Conservation (phyloP, 2,329 filamentous ascomycete species). For the Aspergillus ibericus region DNA sequence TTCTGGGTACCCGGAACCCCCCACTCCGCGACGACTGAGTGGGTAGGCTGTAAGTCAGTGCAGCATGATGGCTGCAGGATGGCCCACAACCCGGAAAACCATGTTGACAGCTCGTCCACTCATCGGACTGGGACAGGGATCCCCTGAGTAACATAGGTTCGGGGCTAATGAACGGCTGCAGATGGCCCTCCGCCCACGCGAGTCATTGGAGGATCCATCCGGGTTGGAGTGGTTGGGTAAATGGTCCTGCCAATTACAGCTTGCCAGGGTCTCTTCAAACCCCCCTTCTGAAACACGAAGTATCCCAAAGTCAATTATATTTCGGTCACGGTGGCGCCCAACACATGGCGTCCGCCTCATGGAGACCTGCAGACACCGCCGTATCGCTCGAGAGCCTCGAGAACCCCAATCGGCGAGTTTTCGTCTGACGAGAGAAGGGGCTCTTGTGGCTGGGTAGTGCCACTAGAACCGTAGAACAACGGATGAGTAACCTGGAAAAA, state of each 20-base stretch:
- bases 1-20: background rate
- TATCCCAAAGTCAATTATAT: background rate
- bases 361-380: background rate
- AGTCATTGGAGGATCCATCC: background rate
- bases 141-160: slow-evolving; percentile 8
- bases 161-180: slow-evolving; percentile 13
- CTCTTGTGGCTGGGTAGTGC: background rate
- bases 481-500: background rate
- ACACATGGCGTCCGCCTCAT: background rate
- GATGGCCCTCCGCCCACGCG: slow-evolving; percentile 6
- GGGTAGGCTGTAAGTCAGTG: slow-evolving; percentile 3
- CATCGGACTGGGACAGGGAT: slow-evolving; percentile 9
- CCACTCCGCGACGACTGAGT: background rate
- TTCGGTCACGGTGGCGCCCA: background rate
- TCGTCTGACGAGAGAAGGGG: background rate
- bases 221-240: background rate
- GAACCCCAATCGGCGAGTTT: background rate
- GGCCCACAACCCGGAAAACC: slow-evolving; percentile 12
- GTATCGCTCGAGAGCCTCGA: background rate
- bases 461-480: background rate
- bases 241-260: background rate
- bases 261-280: background rate
- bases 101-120: slow-evolving; percentile 8
- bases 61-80: slow-evolving; percentile 5
- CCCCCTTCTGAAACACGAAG: background rate